phyloP scores from a whole-genome alignment of 768 basidiomycete genomes.

The Kwoniella botswanensis region DNA sequence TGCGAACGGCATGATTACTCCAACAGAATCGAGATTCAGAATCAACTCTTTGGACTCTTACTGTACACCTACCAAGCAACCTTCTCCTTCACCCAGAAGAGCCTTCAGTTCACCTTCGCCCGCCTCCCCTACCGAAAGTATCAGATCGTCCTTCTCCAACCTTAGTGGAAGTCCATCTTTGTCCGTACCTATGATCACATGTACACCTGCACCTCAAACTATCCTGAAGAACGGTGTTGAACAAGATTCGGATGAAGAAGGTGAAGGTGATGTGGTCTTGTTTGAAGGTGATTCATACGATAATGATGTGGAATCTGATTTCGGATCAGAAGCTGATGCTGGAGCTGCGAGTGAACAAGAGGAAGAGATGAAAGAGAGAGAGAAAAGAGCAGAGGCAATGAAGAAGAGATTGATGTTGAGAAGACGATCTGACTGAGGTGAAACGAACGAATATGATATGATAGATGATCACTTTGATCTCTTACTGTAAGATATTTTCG shows the following conservation, averaged over 20 bases:
- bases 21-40: conserved; percentile 24
- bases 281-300: conserved; percentile 36
- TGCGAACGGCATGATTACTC: conserved; percentile 20
- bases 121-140: conserved; percentile 35
- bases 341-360: conserved; percentile 2
- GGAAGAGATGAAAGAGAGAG: conserved; percentile 36
- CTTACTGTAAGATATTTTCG: not conserved
- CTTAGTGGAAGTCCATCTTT: conserved; percentile 31
- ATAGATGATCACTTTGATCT: not conserved
- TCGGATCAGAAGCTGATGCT: conserved; percentile 6
- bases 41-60: conserved; percentile 20
- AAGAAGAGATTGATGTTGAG: conserved; percentile 34
- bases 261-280: conserved; percentile 36
- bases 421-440: conserved; percentile 17
- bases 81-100: conserved; percentile 28
- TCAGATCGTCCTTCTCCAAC: conserved; percentile 34
- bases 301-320: conserved; percentile 13
- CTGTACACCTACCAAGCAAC: conserved; percentile 2
- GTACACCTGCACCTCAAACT: conserved; percentile 42
- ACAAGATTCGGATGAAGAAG: conserved; percentile 43
- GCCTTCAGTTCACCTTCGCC: conserved; percentile 24
- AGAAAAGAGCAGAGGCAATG: conserved; percentile 43
- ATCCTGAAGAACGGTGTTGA: conserved; percentile 32
- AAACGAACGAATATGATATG: conserved; percentile 2
- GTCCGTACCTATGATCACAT: conserved; percentile 49